These are phyloP conservation scores for Mucor saturninus DNA, from an alignment of 371 early-diverging fungal species.

Conservation along the genomic window DNA sequence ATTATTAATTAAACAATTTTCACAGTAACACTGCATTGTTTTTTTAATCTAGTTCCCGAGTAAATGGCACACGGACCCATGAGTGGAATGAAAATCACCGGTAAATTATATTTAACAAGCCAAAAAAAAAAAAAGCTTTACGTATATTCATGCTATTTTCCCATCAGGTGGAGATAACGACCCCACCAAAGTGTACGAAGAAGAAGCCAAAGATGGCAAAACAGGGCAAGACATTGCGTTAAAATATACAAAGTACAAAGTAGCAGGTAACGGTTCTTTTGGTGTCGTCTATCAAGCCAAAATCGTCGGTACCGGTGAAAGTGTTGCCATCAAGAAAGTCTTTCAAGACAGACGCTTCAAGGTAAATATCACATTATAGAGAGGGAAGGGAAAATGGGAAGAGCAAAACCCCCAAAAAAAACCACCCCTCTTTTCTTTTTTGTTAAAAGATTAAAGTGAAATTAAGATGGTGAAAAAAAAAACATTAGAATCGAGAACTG, in stretches of 20 bases:
- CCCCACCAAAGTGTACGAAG: constrained; percentile 37
- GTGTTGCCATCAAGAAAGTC: constrained; percentile 94
- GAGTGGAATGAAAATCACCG: constrained; percentile 36
- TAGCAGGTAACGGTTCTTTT: constrained; percentile 95
- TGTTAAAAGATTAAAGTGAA: neutral
- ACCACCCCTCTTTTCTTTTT: no score
- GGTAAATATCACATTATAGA: constrained; percentile 41
- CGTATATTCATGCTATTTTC: neutral
- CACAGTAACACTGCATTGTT: neutral
- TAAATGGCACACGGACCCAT: constrained; percentile 39
- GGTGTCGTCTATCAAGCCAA: constrained; percentile 97
- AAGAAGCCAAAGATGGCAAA: constrained; percentile 83
- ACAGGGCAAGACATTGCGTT: constrained; percentile 83
- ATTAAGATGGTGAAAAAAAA: neutral
- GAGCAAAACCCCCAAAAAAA: no score
- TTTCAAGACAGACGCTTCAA: constrained; percentile 96
- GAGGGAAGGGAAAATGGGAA: no score
- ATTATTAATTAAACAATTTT: neutral
- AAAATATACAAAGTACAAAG: constrained; percentile 86
- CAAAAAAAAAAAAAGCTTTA: neutral
- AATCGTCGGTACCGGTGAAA: constrained; percentile 77
- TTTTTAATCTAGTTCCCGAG: constrained; percentile 11
- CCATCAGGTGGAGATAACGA: constrained; percentile 30
- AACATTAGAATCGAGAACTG: constrained; percentile 82
- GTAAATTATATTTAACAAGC: constrained; percentile 8